These are phyloP conservation scores for Stenocarpella maydis DNA, from an alignment of 2,329 filamentous ascomycete species.

Conservation along the genomic window DNA sequence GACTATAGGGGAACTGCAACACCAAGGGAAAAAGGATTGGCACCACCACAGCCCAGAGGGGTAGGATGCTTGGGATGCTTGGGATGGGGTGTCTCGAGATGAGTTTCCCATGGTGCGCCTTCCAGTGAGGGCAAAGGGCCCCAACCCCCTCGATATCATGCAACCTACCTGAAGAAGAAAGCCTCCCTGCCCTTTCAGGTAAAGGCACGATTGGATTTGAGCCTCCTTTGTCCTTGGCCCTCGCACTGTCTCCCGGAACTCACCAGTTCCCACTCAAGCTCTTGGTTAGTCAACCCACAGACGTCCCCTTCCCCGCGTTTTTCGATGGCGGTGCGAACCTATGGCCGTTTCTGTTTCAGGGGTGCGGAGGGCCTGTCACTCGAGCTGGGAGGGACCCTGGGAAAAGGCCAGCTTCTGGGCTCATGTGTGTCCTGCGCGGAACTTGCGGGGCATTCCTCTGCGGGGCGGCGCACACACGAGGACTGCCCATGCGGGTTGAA, in stretches of 20 bases:
- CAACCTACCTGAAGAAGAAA: slow-evolving; percentile 31
- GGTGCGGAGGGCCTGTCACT: background rate
- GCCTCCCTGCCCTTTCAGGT: slow-evolving; percentile 28
- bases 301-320: slow-evolving; percentile 24
- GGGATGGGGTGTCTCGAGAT: background rate
- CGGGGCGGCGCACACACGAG: slow-evolving; percentile 2
- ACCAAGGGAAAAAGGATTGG: background rate
- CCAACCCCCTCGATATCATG: background rate
- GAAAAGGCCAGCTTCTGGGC: background rate
- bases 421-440: background rate
- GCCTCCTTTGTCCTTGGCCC: background rate
- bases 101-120: background rate
- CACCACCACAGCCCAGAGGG: background rate
- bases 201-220: slow-evolving; percentile 14
- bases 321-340: background rate
- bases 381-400: slow-evolving; percentile 7
- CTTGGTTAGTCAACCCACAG: slow-evolving; percentile 10
- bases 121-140: background rate
- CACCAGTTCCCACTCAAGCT: background rate
- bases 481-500: slow-evolving; percentile 19
- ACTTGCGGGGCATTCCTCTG: too few relatives aligned
- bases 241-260: slow-evolving; percentile 30
- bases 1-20: slow-evolving; percentile 12
- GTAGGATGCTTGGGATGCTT: background rate
- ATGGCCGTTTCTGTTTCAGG: slow-evolving; percentile 20